These are phyloP conservation scores for Neurospora sp. DNA, from an alignment of 495 filamentous ascomycete genomes.

Conservation along the genomic window DNA sequence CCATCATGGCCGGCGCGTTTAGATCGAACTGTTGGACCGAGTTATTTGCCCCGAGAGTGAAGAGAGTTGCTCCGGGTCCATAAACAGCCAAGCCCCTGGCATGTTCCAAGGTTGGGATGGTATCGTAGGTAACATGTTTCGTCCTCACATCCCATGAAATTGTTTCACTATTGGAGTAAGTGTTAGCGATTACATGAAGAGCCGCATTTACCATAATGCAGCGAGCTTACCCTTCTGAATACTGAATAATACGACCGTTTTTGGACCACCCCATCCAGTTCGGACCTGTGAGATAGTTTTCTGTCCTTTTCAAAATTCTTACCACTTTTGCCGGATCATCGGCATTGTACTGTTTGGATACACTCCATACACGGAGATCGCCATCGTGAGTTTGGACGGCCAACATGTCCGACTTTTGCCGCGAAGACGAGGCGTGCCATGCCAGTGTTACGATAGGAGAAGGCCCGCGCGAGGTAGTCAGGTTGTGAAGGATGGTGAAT, in stretches of 20 bases:
- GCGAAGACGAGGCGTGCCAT: slow-evolving; percentile 95
- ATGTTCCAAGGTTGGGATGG: slow-evolving; percentile 73
- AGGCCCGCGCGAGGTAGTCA: slow-evolving; percentile 70
- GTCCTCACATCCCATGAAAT: slow-evolving; percentile 94
- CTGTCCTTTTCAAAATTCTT: slow-evolving; percentile 70
- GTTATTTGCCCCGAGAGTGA: slow-evolving; percentile 80
- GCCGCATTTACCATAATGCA: slow-evolving; percentile 4
- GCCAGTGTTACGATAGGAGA: slow-evolving; percentile 83
- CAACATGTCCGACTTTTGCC: slow-evolving; percentile 97
- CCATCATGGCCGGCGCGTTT: slow-evolving; percentile 64
- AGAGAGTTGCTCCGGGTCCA: slow-evolving; percentile 81
- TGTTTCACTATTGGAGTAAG: slow-evolving; percentile 57
- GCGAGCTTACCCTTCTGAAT: slow-evolving; percentile 73
- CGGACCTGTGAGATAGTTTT: slow-evolving; percentile 61
- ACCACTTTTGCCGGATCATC: slow-evolving; percentile 76
- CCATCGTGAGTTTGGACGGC: slow-evolving; percentile 87
- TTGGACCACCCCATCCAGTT: slow-evolving; percentile 99
- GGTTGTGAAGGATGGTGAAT: slow-evolving; percentile 90
- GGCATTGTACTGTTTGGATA: slow-evolving; percentile 71
- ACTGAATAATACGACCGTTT: slow-evolving; percentile 91
- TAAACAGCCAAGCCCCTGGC: slow-evolving; percentile 78
- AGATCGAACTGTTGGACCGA: slow-evolving; percentile 92
- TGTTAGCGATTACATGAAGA: background rate
- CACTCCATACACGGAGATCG: slow-evolving; percentile 93
- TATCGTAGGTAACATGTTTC: slow-evolving; percentile 83